Evolutionary conservation across 306 rosid species (phyloP).

Genomic region (Vigna nakashimae): DNA sequence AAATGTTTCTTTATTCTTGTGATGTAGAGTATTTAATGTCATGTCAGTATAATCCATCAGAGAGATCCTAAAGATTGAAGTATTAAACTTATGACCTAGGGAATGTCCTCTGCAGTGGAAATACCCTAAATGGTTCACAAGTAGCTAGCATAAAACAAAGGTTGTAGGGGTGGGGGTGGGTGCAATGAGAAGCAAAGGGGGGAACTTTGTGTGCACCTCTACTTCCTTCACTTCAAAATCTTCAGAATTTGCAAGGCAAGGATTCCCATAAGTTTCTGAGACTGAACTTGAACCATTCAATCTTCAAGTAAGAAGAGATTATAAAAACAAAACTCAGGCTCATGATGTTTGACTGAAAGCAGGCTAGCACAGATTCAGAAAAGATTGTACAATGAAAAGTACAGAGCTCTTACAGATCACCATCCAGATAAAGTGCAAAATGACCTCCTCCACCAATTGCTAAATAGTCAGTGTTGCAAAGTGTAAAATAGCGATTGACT

Average conservation of each 20-base stretch:
- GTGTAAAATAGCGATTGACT: slow-evolving; percentile 83
- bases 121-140: neutral
- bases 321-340: neutral
- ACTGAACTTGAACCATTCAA: slow-evolving; percentile 89
- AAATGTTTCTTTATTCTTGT: too few relatives aligned
- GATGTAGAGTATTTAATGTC: too few relatives aligned
- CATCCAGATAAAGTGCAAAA: slow-evolving; percentile 87
- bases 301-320: slow-evolving; percentile 44
- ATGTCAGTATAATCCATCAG: too few relatives aligned
- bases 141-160: neutral
- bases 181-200: neutral
- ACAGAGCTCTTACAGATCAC: slow-evolving; percentile 76
- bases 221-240: slow-evolving; percentile 93
- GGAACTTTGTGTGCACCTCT: slow-evolving; percentile 61
- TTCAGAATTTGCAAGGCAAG: slow-evolving; percentile 87
- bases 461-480: slow-evolving; percentile 71
- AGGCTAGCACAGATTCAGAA: neutral
- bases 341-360: slow-evolving; percentile 5
- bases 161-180: neutral
- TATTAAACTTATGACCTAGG: too few relatives aligned
- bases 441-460: slow-evolving; percentile 95
- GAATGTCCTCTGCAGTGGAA: too few relatives aligned
- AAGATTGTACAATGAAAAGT: neutral
- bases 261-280: slow-evolving; percentile 89
- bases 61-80: too few relatives aligned